These are phyloP conservation scores for Pholiota conissans DNA, from an alignment of 768 basidiomycete genomes.

Conservation along the genomic window DNA sequence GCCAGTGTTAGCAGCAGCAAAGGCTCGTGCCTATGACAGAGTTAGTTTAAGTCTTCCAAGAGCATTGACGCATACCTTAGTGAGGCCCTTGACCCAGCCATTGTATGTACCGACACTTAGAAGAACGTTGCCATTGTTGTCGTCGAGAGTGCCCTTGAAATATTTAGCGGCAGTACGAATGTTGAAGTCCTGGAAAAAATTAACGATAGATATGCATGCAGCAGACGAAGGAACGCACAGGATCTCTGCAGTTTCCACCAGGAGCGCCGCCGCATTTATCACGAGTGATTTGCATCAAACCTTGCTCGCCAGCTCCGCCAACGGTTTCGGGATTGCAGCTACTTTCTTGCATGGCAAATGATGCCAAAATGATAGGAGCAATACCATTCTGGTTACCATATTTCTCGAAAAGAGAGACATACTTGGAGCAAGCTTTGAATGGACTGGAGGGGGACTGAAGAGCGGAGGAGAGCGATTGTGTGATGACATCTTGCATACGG, in stretches of 20 bases:
- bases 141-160: conserved; percentile 51
- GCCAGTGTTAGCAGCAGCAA: conserved; percentile 47
- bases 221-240: conserved; percentile 30
- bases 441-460: conserved; percentile 49
- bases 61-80: conserved; percentile 38
- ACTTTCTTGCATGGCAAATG: conserved; percentile 88
- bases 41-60: conserved; percentile 1
- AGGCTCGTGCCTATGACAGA: conserved; percentile 49
- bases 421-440: conserved; percentile 59
- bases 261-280: conserved; percentile 74
- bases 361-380: conserved; percentile 76
- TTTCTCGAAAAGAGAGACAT: conserved; percentile 55
- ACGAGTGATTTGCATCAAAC: conserved; percentile 81
- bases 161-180: conserved; percentile 64
- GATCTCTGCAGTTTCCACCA: conserved; percentile 44
- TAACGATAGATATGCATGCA: neutral
- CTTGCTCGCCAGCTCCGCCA: conserved; percentile 82
- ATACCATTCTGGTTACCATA: conserved; percentile 50
- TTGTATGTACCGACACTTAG: conserved; percentile 72
- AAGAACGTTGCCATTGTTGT: conserved; percentile 54
- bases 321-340: conserved; percentile 63
- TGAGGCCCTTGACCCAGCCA: conserved; percentile 65
- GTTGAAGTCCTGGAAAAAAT: conserved; percentile 62
- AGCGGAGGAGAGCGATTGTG: conserved; percentile 45
- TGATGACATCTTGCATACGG: conserved; percentile 48